Base-by-base conservation (phyloP, 805 yeast species). In the Peterozyma toletana region DNA sequence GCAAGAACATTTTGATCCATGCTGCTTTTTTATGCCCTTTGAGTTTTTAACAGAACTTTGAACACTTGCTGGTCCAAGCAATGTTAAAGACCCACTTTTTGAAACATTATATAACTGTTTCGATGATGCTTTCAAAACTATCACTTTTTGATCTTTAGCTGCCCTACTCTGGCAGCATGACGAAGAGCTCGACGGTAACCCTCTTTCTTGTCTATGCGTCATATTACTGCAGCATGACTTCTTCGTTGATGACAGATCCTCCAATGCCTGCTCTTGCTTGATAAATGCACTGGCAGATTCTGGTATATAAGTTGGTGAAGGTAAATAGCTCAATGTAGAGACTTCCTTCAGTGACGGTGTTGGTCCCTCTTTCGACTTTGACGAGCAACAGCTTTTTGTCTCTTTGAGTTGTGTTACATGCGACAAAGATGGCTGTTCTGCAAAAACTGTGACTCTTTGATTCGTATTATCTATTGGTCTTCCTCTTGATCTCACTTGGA, bases 401-500 rank as follows among this genome's bases (percentile, higher is more conserved):
- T 21, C 7, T 21, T 21, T 21, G 27, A 7, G 7, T 21, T 21
- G 4, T 5, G 27, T 21, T 21, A 5, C 27, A 21, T 5, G 7
- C 27, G 27, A 21, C 27, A 21, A 7, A 21, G 27, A 21, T 5
- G 52, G 36, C 34, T 56, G 55, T 37, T 73, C 73, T 3, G 80
- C 81, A 53, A 70, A 66, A 5, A 78, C 78, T 9, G 87, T 86
- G 11, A 80, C 68, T 40, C 87, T 60, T 48, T 77, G 80, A 40
- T 67, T 67, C 5, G 75, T 76, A 41, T 73, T 78, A 9, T 78
- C 71, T 27, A 76, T 69, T 0, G 96, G 97, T 39, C 98, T 66
- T 1, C 98, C 99, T 47, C 96, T 75, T n/a, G 86, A 77, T 27
- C 96, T 73, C 11, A 91, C 96, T 54, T 88, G 86, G 11, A 90